Evolutionary conservation across 768 basidiomycete genomes (phyloP).

Genomic region (Tulasnella calospora): DNA sequence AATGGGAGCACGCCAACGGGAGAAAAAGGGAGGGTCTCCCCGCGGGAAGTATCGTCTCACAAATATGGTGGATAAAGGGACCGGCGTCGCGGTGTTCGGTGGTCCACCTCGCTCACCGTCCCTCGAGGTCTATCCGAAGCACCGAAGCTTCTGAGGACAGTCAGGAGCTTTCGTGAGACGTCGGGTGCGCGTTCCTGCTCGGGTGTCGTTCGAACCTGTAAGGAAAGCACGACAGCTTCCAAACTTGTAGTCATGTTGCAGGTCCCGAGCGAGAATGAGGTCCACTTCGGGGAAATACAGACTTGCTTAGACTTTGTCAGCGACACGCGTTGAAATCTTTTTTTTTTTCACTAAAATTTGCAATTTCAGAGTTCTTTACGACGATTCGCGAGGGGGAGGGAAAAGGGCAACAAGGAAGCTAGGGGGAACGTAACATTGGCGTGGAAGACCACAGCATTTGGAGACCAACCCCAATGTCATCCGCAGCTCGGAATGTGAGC

Average conservation of each 20-base stretch:
- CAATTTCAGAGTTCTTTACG: not conserved
- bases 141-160: not conserved
- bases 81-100: constrained; percentile 6
- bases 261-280: not conserved
- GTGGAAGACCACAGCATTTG: not conserved
- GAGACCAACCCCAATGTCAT: not conserved
- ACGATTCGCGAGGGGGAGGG: not conserved
- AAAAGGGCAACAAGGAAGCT: not conserved
- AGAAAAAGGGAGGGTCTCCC: not conserved
- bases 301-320: not conserved
- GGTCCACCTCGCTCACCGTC: not conserved
- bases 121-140: constrained; percentile 4
- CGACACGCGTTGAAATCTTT: not conserved
- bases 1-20: not conserved
- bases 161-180: not conserved
- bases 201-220: not conserved
- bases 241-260: not conserved
- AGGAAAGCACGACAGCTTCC: not conserved
- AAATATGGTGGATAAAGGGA: not conserved
- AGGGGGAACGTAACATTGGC: not conserved
- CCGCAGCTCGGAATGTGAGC: not conserved
- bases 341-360: not conserved
- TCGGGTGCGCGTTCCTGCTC: not conserved
- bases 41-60: not conserved
- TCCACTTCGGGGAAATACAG: not conserved